phyloP scores from a whole-genome alignment of 352 stramenopile species.

The Elongisporangium undulatum region DNA sequence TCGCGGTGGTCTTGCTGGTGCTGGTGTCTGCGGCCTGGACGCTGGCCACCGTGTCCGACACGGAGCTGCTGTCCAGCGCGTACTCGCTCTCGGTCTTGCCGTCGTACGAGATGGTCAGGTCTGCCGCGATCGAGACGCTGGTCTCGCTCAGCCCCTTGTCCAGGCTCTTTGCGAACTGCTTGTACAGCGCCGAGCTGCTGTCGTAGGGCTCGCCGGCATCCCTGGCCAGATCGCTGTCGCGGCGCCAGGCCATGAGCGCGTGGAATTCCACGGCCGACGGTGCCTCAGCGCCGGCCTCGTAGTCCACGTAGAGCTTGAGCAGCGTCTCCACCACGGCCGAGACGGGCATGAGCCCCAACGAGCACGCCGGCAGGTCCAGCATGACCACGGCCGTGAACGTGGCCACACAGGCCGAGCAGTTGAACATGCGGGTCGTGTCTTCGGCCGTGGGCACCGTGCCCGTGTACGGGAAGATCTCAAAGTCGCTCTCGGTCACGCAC shows the following conservation, averaged over 20 bases:
- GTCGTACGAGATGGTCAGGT: conserved; percentile 44
- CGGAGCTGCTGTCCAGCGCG: neutral
- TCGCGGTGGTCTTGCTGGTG: conserved; percentile 7
- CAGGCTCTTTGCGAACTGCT: conserved; percentile 30
- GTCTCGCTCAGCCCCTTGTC: conserved; percentile 21
- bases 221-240: conserved; percentile 44
- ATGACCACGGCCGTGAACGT: conserved; percentile 34
- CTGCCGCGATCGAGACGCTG: conserved; percentile 25
- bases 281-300: conserved; percentile 7
- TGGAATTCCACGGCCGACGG: conserved; percentile 40
- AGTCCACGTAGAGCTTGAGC: conserved; percentile 38
- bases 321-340: conserved; percentile 32
- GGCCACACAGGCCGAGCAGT: conserved; percentile 23
- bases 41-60: conserved; percentile 14
- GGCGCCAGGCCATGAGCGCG: conserved; percentile 47
- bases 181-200: conserved; percentile 37
- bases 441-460: conserved; percentile 22
- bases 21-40: conserved; percentile 11
- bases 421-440: conserved; percentile 32
- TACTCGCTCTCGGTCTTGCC: conserved; percentile 12
- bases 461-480: conserved; percentile 43
- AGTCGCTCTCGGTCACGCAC: conserved; percentile 33
- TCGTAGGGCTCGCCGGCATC: conserved; percentile 35
- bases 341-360: conserved; percentile 22
- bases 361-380: conserved; percentile 31